A percentile compares a stretch with the other conserved stretches of the same genome.
Conservation (phyloP, 2,329 filamentous ascomycete genomes). For the Aureobasidium leucospermi region DNA sequence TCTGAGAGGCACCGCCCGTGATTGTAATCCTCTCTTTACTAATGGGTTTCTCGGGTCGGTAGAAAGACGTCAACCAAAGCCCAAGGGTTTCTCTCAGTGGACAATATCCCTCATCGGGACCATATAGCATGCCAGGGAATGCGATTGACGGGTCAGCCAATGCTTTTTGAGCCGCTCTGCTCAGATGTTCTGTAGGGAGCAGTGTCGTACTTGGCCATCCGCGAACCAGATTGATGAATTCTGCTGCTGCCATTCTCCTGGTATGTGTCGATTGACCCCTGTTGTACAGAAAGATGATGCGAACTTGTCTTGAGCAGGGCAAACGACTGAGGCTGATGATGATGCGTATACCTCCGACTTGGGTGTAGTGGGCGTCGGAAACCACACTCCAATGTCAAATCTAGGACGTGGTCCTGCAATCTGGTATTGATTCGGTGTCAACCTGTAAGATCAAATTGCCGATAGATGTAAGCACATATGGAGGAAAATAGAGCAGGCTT, state of each 20-base stretch:
- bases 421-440: too few species aligned
- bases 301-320: neutral
- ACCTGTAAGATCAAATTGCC: too few species aligned
- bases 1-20: conserved; percentile 80
- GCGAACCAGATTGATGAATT: conserved; percentile 55
- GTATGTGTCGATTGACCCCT: neutral
- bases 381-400: neutral
- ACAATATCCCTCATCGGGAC: conserved; percentile 65
- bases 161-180: conserved; percentile 52
- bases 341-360: neutral
- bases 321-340: neutral
- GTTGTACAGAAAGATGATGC: neutral
- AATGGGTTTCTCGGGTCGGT: conserved; percentile 40
- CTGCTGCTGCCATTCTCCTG: neutral
- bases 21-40: conserved; percentile 61
- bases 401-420: neutral
- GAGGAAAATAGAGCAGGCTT: too few species aligned
- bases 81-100: conserved; percentile 64
- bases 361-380: neutral
- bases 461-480: too few species aligned
- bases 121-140: conserved; percentile 66
- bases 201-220: conserved; percentile 62
- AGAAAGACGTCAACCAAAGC: conserved; percentile 61
- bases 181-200: conserved; percentile 58
- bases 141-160: conserved; percentile 54